A percentile compares a stretch with the other conserved stretches of the same genome.
Evolutionary conservation across 139 green algal species (phyloP).

Genomic region (Microglena sp.): DNA sequence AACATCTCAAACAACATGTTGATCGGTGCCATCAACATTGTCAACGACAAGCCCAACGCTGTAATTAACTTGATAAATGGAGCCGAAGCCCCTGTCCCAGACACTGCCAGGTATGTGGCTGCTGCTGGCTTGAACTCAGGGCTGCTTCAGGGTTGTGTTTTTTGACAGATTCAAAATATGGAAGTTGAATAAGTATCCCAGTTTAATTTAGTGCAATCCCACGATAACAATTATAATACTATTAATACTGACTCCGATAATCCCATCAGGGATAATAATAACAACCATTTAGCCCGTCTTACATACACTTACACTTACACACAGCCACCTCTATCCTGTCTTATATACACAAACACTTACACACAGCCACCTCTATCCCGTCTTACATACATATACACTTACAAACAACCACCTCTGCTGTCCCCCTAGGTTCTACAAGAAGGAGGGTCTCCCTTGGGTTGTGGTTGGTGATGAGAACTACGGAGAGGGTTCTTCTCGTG

Average conservation of each 20-base stretch:
- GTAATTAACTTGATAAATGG: conserved; percentile 39
- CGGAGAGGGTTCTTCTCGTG: conserved; percentile 76
- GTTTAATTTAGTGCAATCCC: too few relatives aligned
- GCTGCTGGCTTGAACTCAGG: background rate
- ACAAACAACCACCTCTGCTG: background rate
- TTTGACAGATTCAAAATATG: too few relatives aligned
- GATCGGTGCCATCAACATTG: conserved; percentile 86
- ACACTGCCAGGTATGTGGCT: conserved; percentile 32
- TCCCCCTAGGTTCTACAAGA: conserved; percentile 84
- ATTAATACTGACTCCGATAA: too few relatives aligned
- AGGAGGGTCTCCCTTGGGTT: conserved; percentile 64
- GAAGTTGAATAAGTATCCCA: too few relatives aligned
- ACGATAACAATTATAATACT: too few relatives aligned
- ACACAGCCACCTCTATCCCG: background rate
- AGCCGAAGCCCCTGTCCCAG: conserved; percentile 44
- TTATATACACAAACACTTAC: background rate
- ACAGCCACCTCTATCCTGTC: background rate
- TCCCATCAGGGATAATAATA: too few relatives aligned
- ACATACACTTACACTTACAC: background rate
- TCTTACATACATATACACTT: background rate
- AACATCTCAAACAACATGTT: conserved; percentile 99
- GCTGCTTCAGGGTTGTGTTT: too few relatives aligned
- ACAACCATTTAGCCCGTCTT: too few relatives aligned
- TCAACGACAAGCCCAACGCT: conserved; percentile 68
- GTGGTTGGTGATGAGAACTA: conserved; percentile 92